phyloP scores from a whole-genome alignment of 2,329 filamentous ascomycete species.

The Aplosporella prunicola region DNA sequence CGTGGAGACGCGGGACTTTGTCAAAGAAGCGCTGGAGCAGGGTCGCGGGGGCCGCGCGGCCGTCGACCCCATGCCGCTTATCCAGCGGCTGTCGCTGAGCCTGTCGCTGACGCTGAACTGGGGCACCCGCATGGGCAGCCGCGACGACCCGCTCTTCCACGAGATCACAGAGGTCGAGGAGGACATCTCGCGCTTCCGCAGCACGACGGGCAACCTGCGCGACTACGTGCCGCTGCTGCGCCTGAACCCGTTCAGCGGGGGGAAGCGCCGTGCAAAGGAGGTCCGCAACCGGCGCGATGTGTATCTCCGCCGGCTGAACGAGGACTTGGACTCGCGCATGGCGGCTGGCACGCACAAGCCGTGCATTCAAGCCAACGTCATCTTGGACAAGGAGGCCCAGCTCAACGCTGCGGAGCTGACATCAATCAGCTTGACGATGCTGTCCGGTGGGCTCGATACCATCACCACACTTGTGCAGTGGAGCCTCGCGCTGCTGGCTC shows the following conservation, averaged over 20 bases:
- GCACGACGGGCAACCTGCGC: slow-evolving; percentile 52
- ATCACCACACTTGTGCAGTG: slow-evolving; percentile 57
- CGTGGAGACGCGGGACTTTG: slow-evolving; percentile 52
- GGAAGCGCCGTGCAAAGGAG: slow-evolving; percentile 49
- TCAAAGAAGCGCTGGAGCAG: slow-evolving; percentile 50
- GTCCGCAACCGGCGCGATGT: slow-evolving; percentile 51
- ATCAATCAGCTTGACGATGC: slow-evolving; percentile 58
- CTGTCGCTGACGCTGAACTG: slow-evolving; percentile 57
- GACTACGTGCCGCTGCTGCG: slow-evolving; percentile 52
- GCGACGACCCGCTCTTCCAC: slow-evolving; percentile 51
- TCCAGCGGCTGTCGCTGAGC: slow-evolving; percentile 54
- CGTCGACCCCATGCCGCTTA: slow-evolving; percentile 59
- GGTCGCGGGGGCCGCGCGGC: slow-evolving; percentile 45
- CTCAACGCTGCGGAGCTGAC: slow-evolving; percentile 54
- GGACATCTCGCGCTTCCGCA: slow-evolving; percentile 49
- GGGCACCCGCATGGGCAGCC: slow-evolving; percentile 51
- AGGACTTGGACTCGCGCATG: slow-evolving; percentile 51
- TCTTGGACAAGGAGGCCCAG: slow-evolving; percentile 53
- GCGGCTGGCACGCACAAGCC: slow-evolving; percentile 51
- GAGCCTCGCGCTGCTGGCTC: slow-evolving; percentile 52
- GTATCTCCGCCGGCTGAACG: slow-evolving; percentile 50
- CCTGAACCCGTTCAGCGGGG: slow-evolving; percentile 52
- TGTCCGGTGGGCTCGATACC: slow-evolving; percentile 58
- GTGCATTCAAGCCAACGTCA: slow-evolving; percentile 59
- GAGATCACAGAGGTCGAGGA: slow-evolving; percentile 57